Conservation (phyloP, 2,329 filamentous ascomycete species). For the Ophiognomonia clavigignenti-juglandacearum region DNA sequence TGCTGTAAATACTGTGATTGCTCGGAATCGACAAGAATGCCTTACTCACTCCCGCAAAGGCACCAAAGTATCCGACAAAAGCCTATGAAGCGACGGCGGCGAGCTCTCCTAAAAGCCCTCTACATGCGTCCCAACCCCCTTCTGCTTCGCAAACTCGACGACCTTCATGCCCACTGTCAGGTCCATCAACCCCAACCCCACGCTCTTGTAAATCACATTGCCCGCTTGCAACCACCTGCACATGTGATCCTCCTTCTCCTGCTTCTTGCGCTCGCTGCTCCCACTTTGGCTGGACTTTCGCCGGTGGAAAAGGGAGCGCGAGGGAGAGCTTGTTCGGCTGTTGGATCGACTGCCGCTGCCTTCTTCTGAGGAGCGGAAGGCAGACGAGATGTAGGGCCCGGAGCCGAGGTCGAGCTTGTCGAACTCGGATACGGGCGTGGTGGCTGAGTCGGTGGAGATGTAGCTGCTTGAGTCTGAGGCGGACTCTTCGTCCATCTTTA, state of each 20-base stretch:
- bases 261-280: constrained; percentile 27
- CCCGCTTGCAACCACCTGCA: constrained; percentile 54
- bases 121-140: constrained; percentile 48
- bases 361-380: constrained; percentile 25
- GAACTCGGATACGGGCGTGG: constrained; percentile 30
- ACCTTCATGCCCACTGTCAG: constrained; percentile 56
- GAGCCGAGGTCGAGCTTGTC: constrained; percentile 28
- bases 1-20: too few species aligned
- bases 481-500: constrained; percentile 35
- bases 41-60: neutral
- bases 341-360: constrained; percentile 4
- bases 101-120: constrained; percentile 40
- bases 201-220: constrained; percentile 66
- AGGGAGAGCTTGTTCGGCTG: constrained; percentile 6
- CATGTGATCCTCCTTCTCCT: constrained; percentile 44
- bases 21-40: too few species aligned
- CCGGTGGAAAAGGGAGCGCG: constrained; percentile 23
- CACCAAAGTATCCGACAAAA: constrained; percentile 8
- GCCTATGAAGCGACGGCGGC: neutral
- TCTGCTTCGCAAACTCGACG: constrained; percentile 49
- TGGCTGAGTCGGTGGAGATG: constrained; percentile 17
- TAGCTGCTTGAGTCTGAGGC: constrained; percentile 17
- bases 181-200: constrained; percentile 64
- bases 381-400: constrained; percentile 32
- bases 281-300: constrained; percentile 25